Evolutionary conservation across 495 filamentous ascomycete species (phyloP).

Genomic region (Cryomyces minteri): DNA sequence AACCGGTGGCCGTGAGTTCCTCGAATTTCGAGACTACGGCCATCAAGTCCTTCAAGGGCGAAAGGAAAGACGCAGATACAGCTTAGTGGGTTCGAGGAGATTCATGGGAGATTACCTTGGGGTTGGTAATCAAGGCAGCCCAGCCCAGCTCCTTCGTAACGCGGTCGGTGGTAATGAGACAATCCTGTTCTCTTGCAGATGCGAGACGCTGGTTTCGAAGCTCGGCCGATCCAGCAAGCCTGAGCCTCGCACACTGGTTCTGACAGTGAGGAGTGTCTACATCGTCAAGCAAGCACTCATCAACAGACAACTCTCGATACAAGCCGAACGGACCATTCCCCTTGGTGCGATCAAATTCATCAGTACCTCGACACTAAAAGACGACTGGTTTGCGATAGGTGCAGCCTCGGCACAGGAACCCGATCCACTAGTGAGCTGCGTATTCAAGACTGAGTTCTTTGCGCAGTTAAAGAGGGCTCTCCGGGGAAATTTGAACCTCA

Average conservation of each 20-base stretch:
- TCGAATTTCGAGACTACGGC: slow-evolving; percentile 79
- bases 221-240: slow-evolving; percentile 92
- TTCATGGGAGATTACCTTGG: slow-evolving; percentile 96
- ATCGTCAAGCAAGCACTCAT: slow-evolving; percentile 69
- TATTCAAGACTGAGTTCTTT: slow-evolving; percentile 95
- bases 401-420: slow-evolving; percentile 76
- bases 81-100: slow-evolving; percentile 71
- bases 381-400: slow-evolving; percentile 93
- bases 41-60: slow-evolving; percentile 63
- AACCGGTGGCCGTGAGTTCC: slow-evolving; percentile 69
- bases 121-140: slow-evolving; percentile 58
- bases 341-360: slow-evolving; percentile 77
- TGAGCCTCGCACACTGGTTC: slow-evolving; percentile 62
- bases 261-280: slow-evolving; percentile 75
- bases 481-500: slow-evolving; percentile 62
- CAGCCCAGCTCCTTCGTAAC: slow-evolving; percentile 63
- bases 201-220: slow-evolving; percentile 76
- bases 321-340: slow-evolving; percentile 62
- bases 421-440: slow-evolving; percentile 77
- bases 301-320: slow-evolving; percentile 63
- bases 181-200: slow-evolving; percentile 74
- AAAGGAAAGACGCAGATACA: slow-evolving; percentile 84
- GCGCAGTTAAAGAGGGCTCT: slow-evolving; percentile 64
- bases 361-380: slow-evolving; percentile 56
- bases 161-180: slow-evolving; percentile 49